Evolutionary conservation across 192 early-diverging fungal genomes (phyloP), one percentile per base, ranked within the genome.

Genomic region (Coemansia sp.): DNA sequence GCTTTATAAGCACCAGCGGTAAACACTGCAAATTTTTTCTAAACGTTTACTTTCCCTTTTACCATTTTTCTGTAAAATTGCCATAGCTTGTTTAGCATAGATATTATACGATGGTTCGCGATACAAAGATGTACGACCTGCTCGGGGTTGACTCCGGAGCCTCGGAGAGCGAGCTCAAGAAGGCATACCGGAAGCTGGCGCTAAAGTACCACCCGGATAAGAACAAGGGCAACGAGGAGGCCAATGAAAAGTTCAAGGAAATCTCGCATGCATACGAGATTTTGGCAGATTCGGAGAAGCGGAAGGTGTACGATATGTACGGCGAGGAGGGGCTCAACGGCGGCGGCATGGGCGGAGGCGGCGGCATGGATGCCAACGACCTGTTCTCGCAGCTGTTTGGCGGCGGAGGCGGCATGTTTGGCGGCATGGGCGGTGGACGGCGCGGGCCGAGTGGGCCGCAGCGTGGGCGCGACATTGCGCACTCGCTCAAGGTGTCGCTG

Each of bases 241-340:
- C 92, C 37, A 90, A 86, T 51, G 94, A 96, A 32, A 88, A 89
- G 73, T 99, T 99, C 87, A 96, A 98, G 85, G 95, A 97, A 60
- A 95, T 99, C 75, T 94, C 92, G 60, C 94, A 97, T 69, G 96
- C 98, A 3, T 99, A 96, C 78, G 96, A 98, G 73, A 85, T 99
- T 66, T 89, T 99, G 17, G 93, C 93, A 10, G 98, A 99, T 72
- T 8, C 76, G 54, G 83, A 97, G 48, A 96, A 96, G 82, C 85
- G 95, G 21, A 85, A 91, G 50, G 73, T 91, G 60, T 99, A 99
- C 76, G 95, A 99, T 76, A 84, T 83, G 56, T 95, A 87, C 62
- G 95, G 95, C 56, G 92, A 95, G 67, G 93, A 94, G 17, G 95
- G 94, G 32, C 73, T 89, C 39, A 91, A 85, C 68, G 94, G 89